Evolutionary conservation across 225 moss, liverwort and hornwort species (phyloP).

Genomic region (Takakia lepidozioides): DNA sequence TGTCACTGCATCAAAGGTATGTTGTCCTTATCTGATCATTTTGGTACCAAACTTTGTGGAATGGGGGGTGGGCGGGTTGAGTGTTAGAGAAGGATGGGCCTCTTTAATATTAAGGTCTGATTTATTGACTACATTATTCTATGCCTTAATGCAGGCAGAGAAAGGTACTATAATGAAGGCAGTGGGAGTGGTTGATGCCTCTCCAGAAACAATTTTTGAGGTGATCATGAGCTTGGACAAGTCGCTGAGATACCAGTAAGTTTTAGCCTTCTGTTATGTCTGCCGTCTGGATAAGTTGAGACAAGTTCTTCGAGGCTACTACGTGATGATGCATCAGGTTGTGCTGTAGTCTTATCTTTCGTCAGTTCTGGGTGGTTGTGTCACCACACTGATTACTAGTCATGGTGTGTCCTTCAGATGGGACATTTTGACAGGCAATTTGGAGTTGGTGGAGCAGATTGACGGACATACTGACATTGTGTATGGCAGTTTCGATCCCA

Average conservation of each 20-base stretch:
- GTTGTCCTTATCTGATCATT: too few species aligned
- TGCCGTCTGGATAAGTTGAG: slow-evolving; percentile 1
- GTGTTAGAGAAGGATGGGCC: too few species aligned
- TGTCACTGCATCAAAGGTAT: slow-evolving; percentile 62
- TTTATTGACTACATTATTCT: too few species aligned
- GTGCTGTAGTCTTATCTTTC: too few species aligned
- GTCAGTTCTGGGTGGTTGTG: too few species aligned
- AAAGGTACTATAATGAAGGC: slow-evolving; percentile 71
- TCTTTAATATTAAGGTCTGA: too few species aligned
- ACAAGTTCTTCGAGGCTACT: too few species aligned
- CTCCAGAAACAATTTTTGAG: slow-evolving; percentile 56
- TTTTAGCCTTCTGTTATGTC: too few species aligned
- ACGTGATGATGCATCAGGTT: too few species aligned
- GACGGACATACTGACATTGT: slow-evolving; percentile 76
- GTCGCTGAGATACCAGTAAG: slow-evolving; percentile 57
- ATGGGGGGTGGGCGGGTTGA: too few species aligned
- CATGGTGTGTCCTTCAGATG: slow-evolving; percentile 34
- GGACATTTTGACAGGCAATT: slow-evolving; percentile 66
- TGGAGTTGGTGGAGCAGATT: slow-evolving; percentile 61
- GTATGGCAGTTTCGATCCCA: slow-evolving; percentile 66
- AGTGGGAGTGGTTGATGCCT: slow-evolving; percentile 60
- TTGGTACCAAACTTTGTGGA: too few species aligned
- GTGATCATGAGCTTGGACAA: slow-evolving; percentile 72
- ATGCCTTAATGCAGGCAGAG: slow-evolving; percentile 35
- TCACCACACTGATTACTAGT: too few species aligned